Conservation (phyloP, 177 flowering plant genomes). For the Vitis hybrid region DNA sequence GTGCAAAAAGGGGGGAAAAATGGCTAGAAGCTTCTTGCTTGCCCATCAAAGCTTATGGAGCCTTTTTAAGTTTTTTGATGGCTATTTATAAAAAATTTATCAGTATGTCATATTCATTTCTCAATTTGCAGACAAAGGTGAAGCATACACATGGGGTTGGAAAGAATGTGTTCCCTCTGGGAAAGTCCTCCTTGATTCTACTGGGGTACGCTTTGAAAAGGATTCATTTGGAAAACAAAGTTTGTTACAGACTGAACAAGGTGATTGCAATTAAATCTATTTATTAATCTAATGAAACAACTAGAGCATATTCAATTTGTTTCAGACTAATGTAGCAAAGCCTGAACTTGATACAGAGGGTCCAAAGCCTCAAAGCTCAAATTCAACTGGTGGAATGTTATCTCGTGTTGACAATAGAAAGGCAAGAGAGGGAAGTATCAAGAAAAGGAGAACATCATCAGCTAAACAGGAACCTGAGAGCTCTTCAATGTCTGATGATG, state of each 20-base stretch:
- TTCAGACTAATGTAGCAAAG: too few species aligned
- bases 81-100: too few species aligned
- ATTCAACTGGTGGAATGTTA: conserved; percentile 20
- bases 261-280: conserved; percentile 20
- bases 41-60: neutral
- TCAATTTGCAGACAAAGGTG: conserved; percentile 34
- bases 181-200: conserved; percentile 32
- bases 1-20: neutral
- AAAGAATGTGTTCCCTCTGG: conserved; percentile 61
- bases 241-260: conserved; percentile 37
- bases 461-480: conserved; percentile 46
- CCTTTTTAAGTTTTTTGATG: neutral
- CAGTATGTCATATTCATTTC: neutral
- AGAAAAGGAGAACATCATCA: conserved; percentile 47
- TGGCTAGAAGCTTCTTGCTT: neutral
- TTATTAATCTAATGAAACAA: neutral
- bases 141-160: conserved; percentile 67
- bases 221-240: conserved; percentile 28
- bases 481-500: conserved; percentile 42
- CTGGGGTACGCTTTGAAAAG: conserved; percentile 23
- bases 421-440: conserved; percentile 41
- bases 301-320: too few species aligned
- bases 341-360: conserved; percentile 25
- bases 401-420: conserved; percentile 27
- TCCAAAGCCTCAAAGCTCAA: conserved; percentile 43